Conservation (phyloP, 179 eudicot genomes). For the Drosera spatulata region DNA sequence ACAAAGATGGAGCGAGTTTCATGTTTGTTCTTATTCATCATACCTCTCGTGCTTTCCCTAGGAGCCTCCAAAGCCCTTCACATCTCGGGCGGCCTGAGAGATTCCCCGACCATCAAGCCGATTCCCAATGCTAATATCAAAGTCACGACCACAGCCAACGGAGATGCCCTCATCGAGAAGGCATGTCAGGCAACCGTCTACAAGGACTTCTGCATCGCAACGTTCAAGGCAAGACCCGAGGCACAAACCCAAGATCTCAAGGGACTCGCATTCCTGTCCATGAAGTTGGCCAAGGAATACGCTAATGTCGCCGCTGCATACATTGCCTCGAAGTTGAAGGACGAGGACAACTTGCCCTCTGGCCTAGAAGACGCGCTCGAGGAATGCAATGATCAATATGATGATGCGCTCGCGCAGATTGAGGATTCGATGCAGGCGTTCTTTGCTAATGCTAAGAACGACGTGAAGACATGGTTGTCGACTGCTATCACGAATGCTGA, state of each 20-base stretch:
- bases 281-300: background rate
- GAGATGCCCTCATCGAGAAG: background rate
- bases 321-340: background rate
- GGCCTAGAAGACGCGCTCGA: background rate
- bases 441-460: background rate
- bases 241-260: slow-evolving; percentile 1
- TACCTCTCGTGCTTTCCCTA: background rate
- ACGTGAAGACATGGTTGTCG: slow-evolving; percentile 1
- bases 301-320: background rate
- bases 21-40: background rate
- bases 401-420: background rate
- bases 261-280: background rate
- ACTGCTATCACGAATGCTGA: background rate
- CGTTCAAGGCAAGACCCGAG: background rate
- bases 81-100: background rate
- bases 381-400: slow-evolving; percentile 4
- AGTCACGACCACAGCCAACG: background rate
- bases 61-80: background rate
- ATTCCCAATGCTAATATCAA: background rate
- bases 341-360: background rate
- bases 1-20: background rate
- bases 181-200: background rate
- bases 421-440: background rate
- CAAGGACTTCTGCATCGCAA: background rate
- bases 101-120: too few species aligned